phyloP scores from a whole-genome alignment of 164 flowering plant genomes.

The Stephania cephalantha region DNA sequence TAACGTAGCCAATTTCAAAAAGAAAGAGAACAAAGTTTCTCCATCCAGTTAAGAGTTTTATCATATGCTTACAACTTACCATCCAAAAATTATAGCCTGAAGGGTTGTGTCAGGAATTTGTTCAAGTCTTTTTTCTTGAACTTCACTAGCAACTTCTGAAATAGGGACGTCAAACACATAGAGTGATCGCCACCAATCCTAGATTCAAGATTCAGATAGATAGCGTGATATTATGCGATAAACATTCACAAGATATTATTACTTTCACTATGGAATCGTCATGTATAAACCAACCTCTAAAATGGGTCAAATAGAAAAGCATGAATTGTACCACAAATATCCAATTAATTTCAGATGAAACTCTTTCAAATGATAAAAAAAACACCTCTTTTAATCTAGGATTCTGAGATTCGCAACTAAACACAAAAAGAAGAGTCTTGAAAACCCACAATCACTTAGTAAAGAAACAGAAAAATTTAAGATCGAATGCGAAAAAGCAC shows the following conservation, averaged over 20 bases:
- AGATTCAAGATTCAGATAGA: background rate
- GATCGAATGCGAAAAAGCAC: background rate
- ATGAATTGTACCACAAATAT: background rate
- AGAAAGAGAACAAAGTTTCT: no score
- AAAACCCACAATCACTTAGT: background rate
- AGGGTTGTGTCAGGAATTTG: background rate
- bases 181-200: background rate
- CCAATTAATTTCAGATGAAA: background rate
- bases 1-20: no score
- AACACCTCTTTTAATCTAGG: background rate
- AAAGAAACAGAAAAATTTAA: background rate
- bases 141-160: background rate
- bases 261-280: background rate
- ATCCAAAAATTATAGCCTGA: background rate
- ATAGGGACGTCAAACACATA: background rate
- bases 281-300: background rate
- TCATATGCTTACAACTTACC: background rate
- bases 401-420: background rate
- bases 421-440: background rate
- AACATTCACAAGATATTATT: background rate
- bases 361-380: background rate
- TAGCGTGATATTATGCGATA: background rate
- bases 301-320: background rate
- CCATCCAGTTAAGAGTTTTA: background rate
- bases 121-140: background rate